Conservation (phyloP, 441 rosid genomes). For the Mallotus japonicus region DNA sequence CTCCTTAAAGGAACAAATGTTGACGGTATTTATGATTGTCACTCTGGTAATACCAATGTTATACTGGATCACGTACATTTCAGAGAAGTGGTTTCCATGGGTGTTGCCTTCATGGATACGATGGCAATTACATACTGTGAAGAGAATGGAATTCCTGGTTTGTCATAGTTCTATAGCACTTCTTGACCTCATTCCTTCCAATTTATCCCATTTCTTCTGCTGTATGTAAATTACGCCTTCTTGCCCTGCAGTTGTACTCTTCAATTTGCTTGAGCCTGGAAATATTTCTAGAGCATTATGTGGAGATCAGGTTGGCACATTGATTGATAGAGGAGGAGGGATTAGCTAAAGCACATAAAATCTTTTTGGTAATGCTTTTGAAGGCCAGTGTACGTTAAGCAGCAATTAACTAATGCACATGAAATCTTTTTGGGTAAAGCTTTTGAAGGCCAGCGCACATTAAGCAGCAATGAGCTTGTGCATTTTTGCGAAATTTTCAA, state of each 20-base stretch:
- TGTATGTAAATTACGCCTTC: neutral
- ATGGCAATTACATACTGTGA: constrained; percentile 61
- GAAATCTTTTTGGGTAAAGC: no score
- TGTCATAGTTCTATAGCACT: constrained; percentile 13
- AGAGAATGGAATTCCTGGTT: constrained; percentile 66
- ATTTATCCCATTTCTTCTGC: neutral
- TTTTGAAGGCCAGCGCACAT: no score
- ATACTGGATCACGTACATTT: constrained; percentile 44
- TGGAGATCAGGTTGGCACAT: constrained; percentile 46
- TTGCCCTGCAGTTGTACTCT: constrained; percentile 43
- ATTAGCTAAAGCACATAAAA: constrained; percentile 9
- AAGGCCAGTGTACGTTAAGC: no score
- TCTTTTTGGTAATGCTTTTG: no score
- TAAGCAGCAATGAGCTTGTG: no score
- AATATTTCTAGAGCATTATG: constrained; percentile 60
- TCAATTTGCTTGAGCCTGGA: constrained; percentile 51
- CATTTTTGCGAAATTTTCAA: neutral
- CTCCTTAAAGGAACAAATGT: constrained; percentile 56
- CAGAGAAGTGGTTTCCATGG: constrained; percentile 45
- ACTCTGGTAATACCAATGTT: constrained; percentile 34
- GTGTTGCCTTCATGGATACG: constrained; percentile 46
- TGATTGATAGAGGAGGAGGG: constrained; percentile 47
- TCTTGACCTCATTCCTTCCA: neutral
- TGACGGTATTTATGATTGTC: constrained; percentile 48
- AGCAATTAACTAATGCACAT: no score